Conservation (phyloP, 73 alveolate species). For the Paramecium octaurelia region DNA sequence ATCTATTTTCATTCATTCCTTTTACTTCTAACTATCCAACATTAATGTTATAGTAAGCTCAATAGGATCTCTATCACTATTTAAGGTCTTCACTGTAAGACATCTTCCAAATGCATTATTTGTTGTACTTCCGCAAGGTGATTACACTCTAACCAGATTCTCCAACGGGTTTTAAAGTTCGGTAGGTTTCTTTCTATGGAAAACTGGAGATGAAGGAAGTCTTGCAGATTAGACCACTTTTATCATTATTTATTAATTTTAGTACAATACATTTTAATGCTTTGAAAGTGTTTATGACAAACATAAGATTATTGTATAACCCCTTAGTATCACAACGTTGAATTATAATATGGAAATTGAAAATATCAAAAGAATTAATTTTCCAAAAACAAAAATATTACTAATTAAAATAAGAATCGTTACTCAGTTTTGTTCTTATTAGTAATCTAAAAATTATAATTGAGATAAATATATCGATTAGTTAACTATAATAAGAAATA, state of each 20-base stretch:
- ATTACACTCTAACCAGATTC: neutral
- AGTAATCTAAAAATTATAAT: no score
- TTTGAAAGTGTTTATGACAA: neutral
- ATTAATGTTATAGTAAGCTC: neutral
- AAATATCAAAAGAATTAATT: no score
- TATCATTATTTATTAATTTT: neutral
- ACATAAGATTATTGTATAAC: neutral
- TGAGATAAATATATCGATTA: no score
- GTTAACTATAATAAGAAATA: no score
- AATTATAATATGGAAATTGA: neutral
- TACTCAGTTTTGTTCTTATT: no score
- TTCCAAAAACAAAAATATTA: no score
- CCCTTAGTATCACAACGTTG: neutral
- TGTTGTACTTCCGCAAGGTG: neutral
- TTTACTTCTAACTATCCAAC: neutral
- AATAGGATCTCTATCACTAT: conserved; percentile 11
- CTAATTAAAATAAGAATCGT: no score
- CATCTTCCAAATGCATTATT: neutral
- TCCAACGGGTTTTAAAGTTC: neutral
- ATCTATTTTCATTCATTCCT: neutral
- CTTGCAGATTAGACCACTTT: neutral
- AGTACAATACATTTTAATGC: neutral
- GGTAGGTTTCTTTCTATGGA: neutral
- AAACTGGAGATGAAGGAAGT: neutral
- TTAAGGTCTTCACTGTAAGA: conserved; percentile 4